Conservation (phyloP, 1,284 basidiomycete species). For the Microbotryum scabiosae region DNA sequence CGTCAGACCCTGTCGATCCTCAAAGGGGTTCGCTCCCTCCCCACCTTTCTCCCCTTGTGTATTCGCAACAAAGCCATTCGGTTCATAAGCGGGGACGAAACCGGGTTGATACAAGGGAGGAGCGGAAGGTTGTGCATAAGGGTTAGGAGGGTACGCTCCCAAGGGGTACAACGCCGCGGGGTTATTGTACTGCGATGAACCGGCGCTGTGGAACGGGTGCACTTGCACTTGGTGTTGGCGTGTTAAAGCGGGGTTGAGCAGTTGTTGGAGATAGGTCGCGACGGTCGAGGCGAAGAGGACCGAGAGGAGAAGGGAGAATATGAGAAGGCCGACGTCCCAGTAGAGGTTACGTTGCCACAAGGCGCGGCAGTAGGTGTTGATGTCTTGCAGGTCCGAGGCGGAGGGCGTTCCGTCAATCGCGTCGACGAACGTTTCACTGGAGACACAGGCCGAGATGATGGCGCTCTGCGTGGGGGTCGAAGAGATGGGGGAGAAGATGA, state of each 20-base stretch:
- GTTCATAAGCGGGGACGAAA: neutral
- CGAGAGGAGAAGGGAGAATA: slow-evolving; percentile 16
- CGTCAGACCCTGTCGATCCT: neutral
- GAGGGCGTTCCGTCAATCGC: neutral
- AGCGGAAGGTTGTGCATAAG: neutral
- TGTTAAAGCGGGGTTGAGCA: slow-evolving; percentile 13
- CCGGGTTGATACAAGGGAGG: neutral
- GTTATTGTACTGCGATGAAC: neutral
- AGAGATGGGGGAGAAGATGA: no score
- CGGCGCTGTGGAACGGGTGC: neutral
- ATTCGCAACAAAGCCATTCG: neutral
- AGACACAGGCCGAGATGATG: neutral
- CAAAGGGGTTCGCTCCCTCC: neutral
- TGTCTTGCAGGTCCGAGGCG: neutral
- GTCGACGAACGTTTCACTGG: neutral
- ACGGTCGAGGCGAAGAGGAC: slow-evolving; percentile 27
- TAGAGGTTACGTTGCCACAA: slow-evolving; percentile 16
- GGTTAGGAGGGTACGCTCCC: neutral
- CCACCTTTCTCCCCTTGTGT: neutral
- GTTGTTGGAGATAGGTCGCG: slow-evolving; percentile 21
- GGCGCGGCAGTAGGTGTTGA: slow-evolving; percentile 7
- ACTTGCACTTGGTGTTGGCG: neutral
- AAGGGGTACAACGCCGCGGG: neutral
- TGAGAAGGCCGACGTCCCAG: slow-evolving; percentile 23
- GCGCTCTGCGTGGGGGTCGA: neutral